These are phyloP conservation scores for Funneliformis mosseae DNA, from an alignment of 192 early-diverging fungal genomes.

Conservation along the genomic window DNA sequence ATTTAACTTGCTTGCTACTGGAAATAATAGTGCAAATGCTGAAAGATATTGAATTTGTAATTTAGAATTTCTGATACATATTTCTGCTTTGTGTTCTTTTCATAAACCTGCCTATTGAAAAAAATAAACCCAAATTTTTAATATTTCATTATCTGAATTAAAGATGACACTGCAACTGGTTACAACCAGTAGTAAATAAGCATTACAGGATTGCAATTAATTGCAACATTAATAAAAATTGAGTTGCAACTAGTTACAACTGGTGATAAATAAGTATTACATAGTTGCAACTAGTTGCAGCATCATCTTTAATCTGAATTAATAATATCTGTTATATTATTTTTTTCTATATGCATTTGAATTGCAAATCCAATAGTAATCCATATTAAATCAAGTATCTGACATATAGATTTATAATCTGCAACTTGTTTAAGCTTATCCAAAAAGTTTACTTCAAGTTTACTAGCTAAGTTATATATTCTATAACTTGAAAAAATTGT, in stretches of 20 bases:
- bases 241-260: too few species aligned
- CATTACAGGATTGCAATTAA: too few species aligned
- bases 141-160: background rate
- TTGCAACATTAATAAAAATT: too few species aligned
- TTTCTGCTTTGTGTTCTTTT: background rate
- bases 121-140: background rate
- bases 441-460: background rate
- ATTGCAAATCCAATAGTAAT: background rate
- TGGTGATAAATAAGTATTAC: too few species aligned
- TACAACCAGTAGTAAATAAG: too few species aligned
- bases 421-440: background rate
- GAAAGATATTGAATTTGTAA: constrained; percentile 5
- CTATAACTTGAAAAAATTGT: background rate
- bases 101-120: background rate
- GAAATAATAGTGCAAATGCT: constrained; percentile 13
- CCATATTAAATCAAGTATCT: constrained; percentile 2
- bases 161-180: too few species aligned
- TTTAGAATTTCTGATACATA: background rate
- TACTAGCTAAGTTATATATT: background rate
- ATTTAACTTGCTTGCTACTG: background rate
- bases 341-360: background rate
- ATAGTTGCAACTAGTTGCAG: too few species aligned
- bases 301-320: too few species aligned
- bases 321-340: background rate
- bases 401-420: background rate